phyloP scores from a whole-genome alignment of 2,329 filamentous ascomycete species.

The Sordariomycetes sp. region DNA sequence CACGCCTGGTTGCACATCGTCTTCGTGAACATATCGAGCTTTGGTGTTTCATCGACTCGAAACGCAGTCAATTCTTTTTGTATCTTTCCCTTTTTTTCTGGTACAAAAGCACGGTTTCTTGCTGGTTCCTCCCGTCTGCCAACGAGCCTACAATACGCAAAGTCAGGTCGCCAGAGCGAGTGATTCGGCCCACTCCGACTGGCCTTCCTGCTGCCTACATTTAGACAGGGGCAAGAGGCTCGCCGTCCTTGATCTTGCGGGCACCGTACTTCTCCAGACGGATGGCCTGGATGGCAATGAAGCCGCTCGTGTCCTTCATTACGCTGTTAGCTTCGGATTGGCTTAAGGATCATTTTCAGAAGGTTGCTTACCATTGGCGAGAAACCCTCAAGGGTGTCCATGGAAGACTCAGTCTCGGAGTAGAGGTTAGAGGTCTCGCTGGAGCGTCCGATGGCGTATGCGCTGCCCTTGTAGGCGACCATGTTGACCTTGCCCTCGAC shows the following conservation, averaged over 20 bases:
- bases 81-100: no score
- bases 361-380: no score
- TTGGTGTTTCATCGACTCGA: no score
- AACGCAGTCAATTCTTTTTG: no score
- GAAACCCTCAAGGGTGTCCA: constrained; percentile 41
- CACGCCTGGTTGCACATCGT: no score
- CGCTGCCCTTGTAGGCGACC: constrained; percentile 10
- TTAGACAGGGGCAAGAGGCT: constrained; percentile 1
- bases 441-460: constrained; percentile 35
- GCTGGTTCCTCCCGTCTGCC: no score
- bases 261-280: constrained; percentile 41
- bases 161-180: constrained; percentile 12
- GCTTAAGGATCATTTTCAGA: no score
- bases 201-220: no score
- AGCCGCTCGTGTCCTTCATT: constrained; percentile 60
- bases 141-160: constrained; percentile 3
- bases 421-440: constrained; percentile 40
- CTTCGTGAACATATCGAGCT: no score
- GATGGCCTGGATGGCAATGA: constrained; percentile 63
- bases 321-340: no score
- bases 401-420: constrained; percentile 35
- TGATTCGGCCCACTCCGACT: neutral
- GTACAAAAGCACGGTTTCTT: no score
- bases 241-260: constrained; percentile 15
- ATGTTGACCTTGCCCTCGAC: constrained; percentile 19